A percentile compares a stretch with the other conserved stretches of the same genome.
Conservation (phyloP, 495 filamentous ascomycete species). For the Talaromyces stipitatus region DNA sequence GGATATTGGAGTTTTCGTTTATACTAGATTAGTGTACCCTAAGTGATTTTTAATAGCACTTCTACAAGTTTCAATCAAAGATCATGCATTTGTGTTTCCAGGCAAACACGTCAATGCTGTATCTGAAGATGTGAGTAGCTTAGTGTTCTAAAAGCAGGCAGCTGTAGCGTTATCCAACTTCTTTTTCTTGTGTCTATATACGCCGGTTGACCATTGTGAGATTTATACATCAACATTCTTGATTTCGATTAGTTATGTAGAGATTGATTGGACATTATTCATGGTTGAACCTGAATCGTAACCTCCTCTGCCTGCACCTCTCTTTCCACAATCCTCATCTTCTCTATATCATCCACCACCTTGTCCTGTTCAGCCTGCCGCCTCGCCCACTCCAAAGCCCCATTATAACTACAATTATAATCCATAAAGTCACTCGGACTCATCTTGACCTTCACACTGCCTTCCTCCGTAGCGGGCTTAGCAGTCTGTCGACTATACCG, state of each 20-base stretch:
- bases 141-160: too few species aligned
- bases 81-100: not conserved
- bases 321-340: not conserved
- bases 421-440: conserved; percentile 35
- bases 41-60: not conserved
- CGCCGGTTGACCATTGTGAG: too few species aligned
- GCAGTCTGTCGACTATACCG: conserved; percentile 27
- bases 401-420: conserved; percentile 33
- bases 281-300: too few species aligned
- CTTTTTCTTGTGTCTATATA: too few species aligned
- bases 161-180: too few species aligned
- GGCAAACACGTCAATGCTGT: too few species aligned
- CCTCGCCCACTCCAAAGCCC: conserved; percentile 21
- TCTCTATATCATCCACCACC: not conserved
- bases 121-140: too few species aligned
- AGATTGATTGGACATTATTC: too few species aligned
- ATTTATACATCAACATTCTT: too few species aligned
- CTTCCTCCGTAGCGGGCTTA: conserved; percentile 22
- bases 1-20: not conserved
- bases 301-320: not conserved
- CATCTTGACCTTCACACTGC: conserved; percentile 23
- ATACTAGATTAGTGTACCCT: not conserved
- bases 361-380: not conserved
- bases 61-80: not conserved
- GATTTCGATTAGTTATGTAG: too few species aligned